These are phyloP conservation scores for Neopestalotiopsis clavispora DNA, from an alignment of 2,329 filamentous ascomycete genomes.

Conservation along the genomic window DNA sequence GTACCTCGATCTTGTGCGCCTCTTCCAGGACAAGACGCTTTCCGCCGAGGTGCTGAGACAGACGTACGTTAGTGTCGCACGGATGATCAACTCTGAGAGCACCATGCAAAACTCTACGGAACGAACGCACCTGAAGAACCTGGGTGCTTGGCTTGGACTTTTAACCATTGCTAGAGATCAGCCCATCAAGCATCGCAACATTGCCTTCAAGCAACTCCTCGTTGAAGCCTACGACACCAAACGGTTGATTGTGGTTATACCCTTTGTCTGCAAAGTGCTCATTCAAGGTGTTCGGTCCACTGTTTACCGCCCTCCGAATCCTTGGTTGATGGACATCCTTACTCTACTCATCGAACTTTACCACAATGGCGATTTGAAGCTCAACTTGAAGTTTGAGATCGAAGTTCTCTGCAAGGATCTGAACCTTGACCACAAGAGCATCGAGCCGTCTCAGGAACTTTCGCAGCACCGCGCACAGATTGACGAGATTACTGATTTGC, in stretches of 20 bases:
- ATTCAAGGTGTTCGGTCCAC: conserved; percentile 83
- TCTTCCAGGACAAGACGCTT: conserved; percentile 78
- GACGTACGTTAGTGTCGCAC: conserved; percentile 85
- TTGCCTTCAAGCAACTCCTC: conserved; percentile 94
- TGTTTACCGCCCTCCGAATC: conserved; percentile 93
- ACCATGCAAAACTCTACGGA: conserved; percentile 86
- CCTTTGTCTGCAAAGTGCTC: conserved; percentile 96
- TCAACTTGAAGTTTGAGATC: conserved; percentile 98
- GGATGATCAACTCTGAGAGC: conserved; percentile 87
- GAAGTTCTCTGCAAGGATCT: conserved; percentile 95
- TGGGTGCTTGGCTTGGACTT: conserved; percentile 91
- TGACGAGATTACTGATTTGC: conserved; percentile 65
- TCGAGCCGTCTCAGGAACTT: conserved; percentile 87
- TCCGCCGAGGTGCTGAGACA: conserved; percentile 92
- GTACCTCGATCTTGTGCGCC: conserved; percentile 86
- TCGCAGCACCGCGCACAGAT: conserved; percentile 69
- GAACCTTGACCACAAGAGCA: conserved; percentile 87
- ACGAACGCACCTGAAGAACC: conserved; percentile 86
- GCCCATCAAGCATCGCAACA: conserved; percentile 94
- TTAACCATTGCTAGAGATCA: conserved; percentile 92
- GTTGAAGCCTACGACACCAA: conserved; percentile 94
- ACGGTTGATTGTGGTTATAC: conserved; percentile 88
- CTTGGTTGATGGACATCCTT: conserved; percentile 97
- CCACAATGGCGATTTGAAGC: conserved; percentile 87
- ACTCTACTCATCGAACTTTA: conserved; percentile 91